These are phyloP conservation scores for Paracoccidioides brasiliensis DNA, from an alignment of 2,329 filamentous ascomycete genomes.

Conservation along the genomic window DNA sequence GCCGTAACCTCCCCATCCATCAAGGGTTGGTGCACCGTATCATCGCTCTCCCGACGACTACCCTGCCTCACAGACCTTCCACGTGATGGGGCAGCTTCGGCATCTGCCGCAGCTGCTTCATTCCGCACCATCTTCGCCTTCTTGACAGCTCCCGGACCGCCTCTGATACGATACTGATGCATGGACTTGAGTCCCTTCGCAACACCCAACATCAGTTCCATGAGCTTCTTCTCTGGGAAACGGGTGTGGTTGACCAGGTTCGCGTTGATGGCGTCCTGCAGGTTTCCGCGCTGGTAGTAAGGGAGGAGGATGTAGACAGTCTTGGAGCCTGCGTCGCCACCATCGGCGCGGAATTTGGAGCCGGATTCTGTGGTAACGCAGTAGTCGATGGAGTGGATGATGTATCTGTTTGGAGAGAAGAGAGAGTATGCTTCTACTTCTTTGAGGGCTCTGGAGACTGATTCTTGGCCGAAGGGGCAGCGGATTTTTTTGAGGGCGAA, in stretches of 20 bases:
- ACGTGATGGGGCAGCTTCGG: slow-evolving; percentile 25
- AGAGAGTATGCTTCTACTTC: slow-evolving; percentile 95
- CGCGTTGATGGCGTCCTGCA: slow-evolving; percentile 97
- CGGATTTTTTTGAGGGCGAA: slow-evolving; percentile 98
- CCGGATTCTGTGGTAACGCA: slow-evolving; percentile 61
- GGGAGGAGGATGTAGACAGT: slow-evolving; percentile 94
- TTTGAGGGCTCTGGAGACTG: slow-evolving; percentile 83
- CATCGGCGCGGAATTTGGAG: slow-evolving; percentile 41
- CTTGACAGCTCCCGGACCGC: slow-evolving; percentile 41
- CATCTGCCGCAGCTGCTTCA: slow-evolving; percentile 44
- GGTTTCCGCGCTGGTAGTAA: slow-evolving; percentile 87
- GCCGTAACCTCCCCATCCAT: slow-evolving; percentile 65
- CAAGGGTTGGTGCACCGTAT: slow-evolving; percentile 65
- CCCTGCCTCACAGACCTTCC: slow-evolving; percentile 27
- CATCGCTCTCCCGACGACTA: slow-evolving; percentile 48
- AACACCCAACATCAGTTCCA: slow-evolving; percentile 84
- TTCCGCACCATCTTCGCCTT: slow-evolving; percentile 43
- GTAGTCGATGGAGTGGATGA: slow-evolving; percentile 78
- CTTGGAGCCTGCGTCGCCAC: slow-evolving; percentile 54
- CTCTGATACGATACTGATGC: slow-evolving; percentile 69
- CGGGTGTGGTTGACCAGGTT: slow-evolving; percentile 89
- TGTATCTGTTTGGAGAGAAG: slow-evolving; percentile 69
- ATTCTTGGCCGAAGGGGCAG: slow-evolving; percentile 95
- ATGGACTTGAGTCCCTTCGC: slow-evolving; percentile 78
- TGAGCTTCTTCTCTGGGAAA: slow-evolving; percentile 77